Evolutionary conservation across 306 rosid species (phyloP).

Genomic region (Hippophae gyantsensis): DNA sequence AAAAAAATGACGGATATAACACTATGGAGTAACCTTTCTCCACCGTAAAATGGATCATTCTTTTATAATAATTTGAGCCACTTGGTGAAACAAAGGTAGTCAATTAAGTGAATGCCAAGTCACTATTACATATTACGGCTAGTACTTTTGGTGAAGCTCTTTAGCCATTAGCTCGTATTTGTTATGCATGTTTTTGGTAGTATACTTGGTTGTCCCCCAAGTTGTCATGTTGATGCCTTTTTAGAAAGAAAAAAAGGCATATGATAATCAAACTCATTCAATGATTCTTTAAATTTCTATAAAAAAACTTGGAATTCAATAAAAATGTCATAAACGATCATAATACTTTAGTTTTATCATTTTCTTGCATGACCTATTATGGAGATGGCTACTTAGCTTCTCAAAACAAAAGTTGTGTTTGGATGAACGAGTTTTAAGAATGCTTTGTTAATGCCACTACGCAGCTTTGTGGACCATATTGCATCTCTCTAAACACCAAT

Average conservation of each 20-base stretch:
- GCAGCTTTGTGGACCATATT: too few relatives aligned
- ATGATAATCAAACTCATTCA: constrained; percentile 24
- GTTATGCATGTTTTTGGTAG: constrained; percentile 15
- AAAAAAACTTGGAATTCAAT: neutral
- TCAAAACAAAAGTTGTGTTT: too few relatives aligned
- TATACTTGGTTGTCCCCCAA: constrained; percentile 20
- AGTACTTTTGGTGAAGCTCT: constrained; percentile 30
- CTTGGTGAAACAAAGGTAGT: constrained; percentile 32
- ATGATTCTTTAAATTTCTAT: constrained; percentile 30
- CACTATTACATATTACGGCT: constrained; percentile 29
- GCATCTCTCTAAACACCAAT: too few relatives aligned
- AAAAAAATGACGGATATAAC: constrained; percentile 29
- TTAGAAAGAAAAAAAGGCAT: constrained; percentile 22
- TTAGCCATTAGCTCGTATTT: constrained; percentile 28
- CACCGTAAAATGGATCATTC: constrained; percentile 15
- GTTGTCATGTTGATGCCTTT: constrained; percentile 29
- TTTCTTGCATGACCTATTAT: constrained; percentile 34
- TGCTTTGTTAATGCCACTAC: too few relatives aligned
- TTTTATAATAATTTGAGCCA: constrained; percentile 30
- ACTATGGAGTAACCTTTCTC: constrained; percentile 20
- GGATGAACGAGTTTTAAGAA: too few relatives aligned
- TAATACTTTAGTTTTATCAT: neutral
- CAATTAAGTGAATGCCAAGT: constrained; percentile 36
- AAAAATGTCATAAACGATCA: neutral
- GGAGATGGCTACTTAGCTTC: too few relatives aligned